Conservation (phyloP, 345 rosid genomes). For the Eucalyptus brandiana region DNA sequence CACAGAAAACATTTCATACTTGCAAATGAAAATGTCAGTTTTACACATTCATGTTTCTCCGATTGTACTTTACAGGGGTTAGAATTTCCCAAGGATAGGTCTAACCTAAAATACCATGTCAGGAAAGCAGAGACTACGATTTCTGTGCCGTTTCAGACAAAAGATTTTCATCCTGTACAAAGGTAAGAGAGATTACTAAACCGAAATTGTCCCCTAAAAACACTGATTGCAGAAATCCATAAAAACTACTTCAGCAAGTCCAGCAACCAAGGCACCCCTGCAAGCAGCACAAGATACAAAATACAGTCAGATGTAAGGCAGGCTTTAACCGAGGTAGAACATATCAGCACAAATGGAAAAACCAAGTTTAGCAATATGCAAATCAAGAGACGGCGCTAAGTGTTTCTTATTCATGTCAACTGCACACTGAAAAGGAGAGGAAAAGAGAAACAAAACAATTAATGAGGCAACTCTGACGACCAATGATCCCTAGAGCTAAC, state of each 20-base stretch:
- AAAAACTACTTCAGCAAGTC: not conserved
- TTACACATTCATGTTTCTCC: not conserved
- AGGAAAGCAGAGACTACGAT: not conserved
- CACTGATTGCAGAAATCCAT: not conserved
- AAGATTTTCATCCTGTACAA: not conserved
- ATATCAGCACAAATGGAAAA: not conserved
- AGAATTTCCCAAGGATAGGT: conserved; percentile 1
- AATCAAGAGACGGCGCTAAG: not conserved
- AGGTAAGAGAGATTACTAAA: not conserved
- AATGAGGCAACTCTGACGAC: not conserved
- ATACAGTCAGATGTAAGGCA: not conserved
- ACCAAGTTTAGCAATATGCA: not conserved
- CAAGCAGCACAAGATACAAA: not conserved
- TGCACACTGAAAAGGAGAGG: not conserved
- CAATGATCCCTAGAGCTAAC: not conserved
- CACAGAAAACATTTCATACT: not conserved
- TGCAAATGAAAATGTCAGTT: not conserved
- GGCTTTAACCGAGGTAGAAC: not conserved
- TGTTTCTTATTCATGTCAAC: not conserved
- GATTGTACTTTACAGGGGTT: not conserved
- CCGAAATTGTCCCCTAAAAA: not conserved
- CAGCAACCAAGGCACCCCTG: not conserved
- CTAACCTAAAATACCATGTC: not conserved
- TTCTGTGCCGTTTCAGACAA: not conserved
- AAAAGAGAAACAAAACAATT: not conserved